Evolutionary conservation across 129 eudicot species (phyloP), one percentile per base, ranked within the genome.

Genomic region (Centella asiatica): DNA sequence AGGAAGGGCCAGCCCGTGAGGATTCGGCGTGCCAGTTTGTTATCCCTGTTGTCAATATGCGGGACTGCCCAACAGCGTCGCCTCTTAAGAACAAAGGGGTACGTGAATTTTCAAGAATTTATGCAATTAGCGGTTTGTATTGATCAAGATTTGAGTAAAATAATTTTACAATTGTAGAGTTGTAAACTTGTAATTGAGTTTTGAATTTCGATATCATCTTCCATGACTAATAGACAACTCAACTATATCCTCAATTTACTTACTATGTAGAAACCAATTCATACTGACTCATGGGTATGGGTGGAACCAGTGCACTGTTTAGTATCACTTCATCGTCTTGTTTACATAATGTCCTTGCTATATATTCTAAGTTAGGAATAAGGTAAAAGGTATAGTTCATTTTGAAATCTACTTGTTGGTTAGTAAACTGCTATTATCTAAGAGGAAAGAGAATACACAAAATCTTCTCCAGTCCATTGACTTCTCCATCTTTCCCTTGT

Each of bases 71-170:
- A 84, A 33, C 95, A 83, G 60, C 72, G 95, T 7, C 78, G 90
- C 59, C 80, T 77, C 13, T 69, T 90, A 57, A 82, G 87, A 47
- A 85, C 79, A 65, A 93, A 90, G 40, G 98, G 98, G 98, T 90
- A 85, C 27, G 39, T 58, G 4, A 26, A 10, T 44, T 48, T 57
- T 52, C 68, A 34, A 56, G 26, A 62, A 60, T 25, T 46, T 33
- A 23, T 19, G 18, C 18, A 5, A 24, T 18, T 46, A 27, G n/a
- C 15, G 12, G 3, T 42, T 57, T 6, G 61, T 10, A 12, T 32
- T 9, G 33, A 1, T 5, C 11, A 59, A 11, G 45, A 5, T 22
- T 17, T 19, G 10, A 11, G 10, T 58, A 10, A 0, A 6, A 20
- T 58, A 15, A 5, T 26, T 2, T 18, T 54, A 7, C 12, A 17